Evolutionary conservation across 1,284 basidiomycete genomes (phyloP), one percentile per base, ranked within the genome.

Genomic region (Moesziomyces globuligerus): DNA sequence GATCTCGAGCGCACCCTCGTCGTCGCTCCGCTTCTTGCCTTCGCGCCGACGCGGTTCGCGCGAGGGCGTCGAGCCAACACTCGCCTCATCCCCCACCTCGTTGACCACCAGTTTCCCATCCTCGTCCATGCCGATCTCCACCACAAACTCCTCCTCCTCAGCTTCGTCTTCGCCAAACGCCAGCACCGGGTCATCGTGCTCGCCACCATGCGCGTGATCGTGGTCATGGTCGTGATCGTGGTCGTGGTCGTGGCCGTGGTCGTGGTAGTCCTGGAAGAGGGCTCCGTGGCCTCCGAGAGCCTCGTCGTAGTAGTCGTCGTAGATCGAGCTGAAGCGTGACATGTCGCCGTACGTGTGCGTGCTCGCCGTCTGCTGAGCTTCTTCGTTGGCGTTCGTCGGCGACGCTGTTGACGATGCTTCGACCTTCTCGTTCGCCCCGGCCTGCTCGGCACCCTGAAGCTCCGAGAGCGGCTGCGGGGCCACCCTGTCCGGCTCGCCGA

Each of bases 221-320:
- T 48, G 37, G 7, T 38, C 38, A 18, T 47, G 49, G 20, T 52
- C 43, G 37, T n/a, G 24, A 4, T 48, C 28, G 26, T 24, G 20
- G 9, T 38, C 17, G 21, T 42, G 18, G 3, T 55, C 15, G 28
- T 62, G 44, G 15, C 40, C 38, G 5, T 48, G 46, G 8, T 53
- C 38, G 21, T 51, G 42, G 2, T 55, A 43, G 7, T 59, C 17
- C 1, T 55, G 29, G 28, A 48, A 41, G 11, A 54, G 13, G 7
- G 52, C 53, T 3, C 68, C 68, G 11, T 48, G 62, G 2, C 48
- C 62, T 18, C 68, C 68, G 1, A 61, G 43, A 3, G 57, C 68
- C 39, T 72, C 64, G 26, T 72, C 64, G 56, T 59, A 72, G 42
- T 47, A 67, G 52, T 72, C 69, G 23, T 72, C 69, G 28, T 72